Percentiles rank a stretch among this genome's conserved stretches.
Conservation (phyloP, 1,284 basidiomycete species). For the Fistulina hepatica region DNA sequence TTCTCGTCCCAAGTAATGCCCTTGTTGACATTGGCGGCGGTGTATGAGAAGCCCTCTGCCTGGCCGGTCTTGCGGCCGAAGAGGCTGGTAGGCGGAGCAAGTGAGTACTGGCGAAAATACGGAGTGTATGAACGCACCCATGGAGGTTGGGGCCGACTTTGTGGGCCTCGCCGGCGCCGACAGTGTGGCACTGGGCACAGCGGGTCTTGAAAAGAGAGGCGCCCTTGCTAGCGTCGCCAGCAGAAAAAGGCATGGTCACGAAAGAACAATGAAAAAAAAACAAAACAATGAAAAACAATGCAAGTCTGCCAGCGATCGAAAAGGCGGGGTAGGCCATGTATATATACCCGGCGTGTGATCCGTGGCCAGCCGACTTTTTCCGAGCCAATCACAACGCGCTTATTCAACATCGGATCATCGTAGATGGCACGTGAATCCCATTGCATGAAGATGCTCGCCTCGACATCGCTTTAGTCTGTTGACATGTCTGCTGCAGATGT, state of each 20-base stretch:
- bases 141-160: conserved; percentile 94
- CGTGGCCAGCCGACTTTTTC: no score
- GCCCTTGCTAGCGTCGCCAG: conserved; percentile 85
- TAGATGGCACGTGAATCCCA: no score
- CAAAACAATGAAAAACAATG: no score
- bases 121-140: conserved; percentile 49
- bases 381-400: no score
- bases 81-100: conserved; percentile 29
- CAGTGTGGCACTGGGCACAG: conserved; percentile 96
- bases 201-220: conserved; percentile 92
- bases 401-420: no score
- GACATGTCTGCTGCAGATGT: conserved; percentile 11
- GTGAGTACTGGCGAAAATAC: background rate
- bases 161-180: conserved; percentile 73
- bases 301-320: no score
- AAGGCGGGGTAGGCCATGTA: no score
- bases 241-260: conserved; percentile 8
- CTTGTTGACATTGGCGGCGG: conserved; percentile 95
- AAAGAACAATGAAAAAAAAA: no score
- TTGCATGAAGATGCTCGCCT: no score
- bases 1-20: conserved; percentile 76
- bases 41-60: conserved; percentile 84
- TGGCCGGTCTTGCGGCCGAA: conserved; percentile 89
- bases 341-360: no score
- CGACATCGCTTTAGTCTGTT: no score